Percentiles rank a stretch among this genome's conserved stretches.
phyloP scores from a whole-genome alignment of 768 basidiomycete genomes.

The Kwoniella pini region DNA sequence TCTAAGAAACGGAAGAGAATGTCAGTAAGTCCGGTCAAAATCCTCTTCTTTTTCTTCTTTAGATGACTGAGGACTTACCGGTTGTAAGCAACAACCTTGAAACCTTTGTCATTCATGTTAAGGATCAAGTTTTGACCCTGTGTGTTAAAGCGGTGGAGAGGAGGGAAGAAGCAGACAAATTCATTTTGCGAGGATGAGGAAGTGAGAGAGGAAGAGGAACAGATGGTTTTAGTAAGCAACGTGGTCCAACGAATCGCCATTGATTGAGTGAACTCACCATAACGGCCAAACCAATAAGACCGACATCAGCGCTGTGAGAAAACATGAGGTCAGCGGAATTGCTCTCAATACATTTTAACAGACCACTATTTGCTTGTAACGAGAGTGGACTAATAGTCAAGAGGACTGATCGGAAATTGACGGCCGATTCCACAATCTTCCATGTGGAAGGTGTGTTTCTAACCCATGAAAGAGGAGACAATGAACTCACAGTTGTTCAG shows the following conservation, averaged over 20 bases:
- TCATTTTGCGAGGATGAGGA: too few species aligned
- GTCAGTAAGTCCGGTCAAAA: not conserved
- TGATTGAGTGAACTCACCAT: conserved; percentile 68
- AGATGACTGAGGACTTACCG: conserved; percentile 57
- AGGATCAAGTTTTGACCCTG: conserved; percentile 96
- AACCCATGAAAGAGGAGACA: too few species aligned
- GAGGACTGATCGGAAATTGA: conserved; percentile 4
- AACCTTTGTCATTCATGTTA: conserved; percentile 99
- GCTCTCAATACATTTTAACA: too few species aligned
- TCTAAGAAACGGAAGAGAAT: conserved; percentile 19
- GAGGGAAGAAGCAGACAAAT: too few species aligned
- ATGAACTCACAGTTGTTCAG: conserved; percentile 41
- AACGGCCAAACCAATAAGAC: conserved; percentile 97
- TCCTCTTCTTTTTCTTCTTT: too few species aligned
- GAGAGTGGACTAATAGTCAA: too few species aligned
- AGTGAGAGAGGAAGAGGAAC: too few species aligned
- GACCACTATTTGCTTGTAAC: too few species aligned
- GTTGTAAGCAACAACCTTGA: conserved; percentile 95
- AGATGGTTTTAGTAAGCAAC: too few species aligned
- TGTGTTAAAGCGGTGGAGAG: conserved; percentile 2
- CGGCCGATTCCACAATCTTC: conserved; percentile 18
- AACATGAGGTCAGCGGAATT: too few species aligned
- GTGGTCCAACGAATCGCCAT: too few species aligned
- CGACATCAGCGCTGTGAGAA: conserved; percentile 82
- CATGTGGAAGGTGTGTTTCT: not conserved